Conservation (phyloP, 768 basidiomycete species). For the Amanita thiersii region DNA sequence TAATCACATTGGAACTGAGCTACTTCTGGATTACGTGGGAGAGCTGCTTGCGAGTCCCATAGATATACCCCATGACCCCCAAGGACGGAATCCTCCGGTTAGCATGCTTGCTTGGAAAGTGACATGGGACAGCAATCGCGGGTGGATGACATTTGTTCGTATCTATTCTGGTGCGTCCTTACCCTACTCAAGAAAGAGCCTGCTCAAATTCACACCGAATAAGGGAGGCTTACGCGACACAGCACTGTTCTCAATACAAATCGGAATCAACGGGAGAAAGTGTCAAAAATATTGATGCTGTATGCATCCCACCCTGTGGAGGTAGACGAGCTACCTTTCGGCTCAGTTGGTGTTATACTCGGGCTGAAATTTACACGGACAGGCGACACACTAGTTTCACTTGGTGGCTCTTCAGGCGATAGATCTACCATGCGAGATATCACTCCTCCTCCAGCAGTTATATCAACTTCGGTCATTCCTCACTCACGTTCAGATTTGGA, state of each 20-base stretch:
- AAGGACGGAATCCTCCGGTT: conserved; percentile 39
- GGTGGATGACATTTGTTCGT: conserved; percentile 92
- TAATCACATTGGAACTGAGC: conserved; percentile 73
- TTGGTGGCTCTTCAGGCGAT: conserved; percentile 28
- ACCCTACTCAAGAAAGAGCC: background rate
- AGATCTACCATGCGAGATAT: conserved; percentile 51
- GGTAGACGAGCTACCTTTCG: conserved; percentile 73
- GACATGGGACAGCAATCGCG: conserved; percentile 68
- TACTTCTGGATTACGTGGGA: conserved; percentile 76
- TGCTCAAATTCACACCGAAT: conserved; percentile 6
- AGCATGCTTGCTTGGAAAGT: conserved; percentile 85
- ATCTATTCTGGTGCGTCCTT: conserved; percentile 69
- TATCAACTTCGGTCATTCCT: conserved; percentile 77
- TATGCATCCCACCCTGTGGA: conserved; percentile 74
- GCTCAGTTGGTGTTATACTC: conserved; percentile 77
- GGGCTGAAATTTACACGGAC: conserved; percentile 81
- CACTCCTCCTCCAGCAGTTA: conserved; percentile 72
- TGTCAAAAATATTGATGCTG: conserved; percentile 66
- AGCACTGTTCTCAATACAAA: conserved; percentile 55
- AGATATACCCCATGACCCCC: conserved; percentile 46
- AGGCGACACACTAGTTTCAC: conserved; percentile 73
- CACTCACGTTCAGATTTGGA: conserved; percentile 72
- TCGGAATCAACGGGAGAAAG: conserved; percentile 62
- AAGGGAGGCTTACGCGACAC: conserved; percentile 65
- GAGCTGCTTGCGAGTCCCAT: conserved; percentile 72